Base-by-base conservation (phyloP, 345 rosid species). In the Camelina hispida region DNA sequence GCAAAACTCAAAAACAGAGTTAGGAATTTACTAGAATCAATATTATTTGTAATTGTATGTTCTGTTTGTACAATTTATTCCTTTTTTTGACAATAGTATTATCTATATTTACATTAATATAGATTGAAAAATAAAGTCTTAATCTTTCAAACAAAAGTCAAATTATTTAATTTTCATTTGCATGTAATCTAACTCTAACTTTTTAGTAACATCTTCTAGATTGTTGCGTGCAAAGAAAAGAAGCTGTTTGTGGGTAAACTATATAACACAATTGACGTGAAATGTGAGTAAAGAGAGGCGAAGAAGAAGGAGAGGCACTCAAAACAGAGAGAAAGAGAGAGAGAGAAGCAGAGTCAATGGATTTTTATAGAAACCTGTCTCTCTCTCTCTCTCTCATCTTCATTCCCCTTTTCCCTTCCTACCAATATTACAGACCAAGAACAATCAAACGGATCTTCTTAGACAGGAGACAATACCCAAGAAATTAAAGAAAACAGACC, bases 241-340 rank as follows among this genome's bases (percentile, higher is more conserved):
- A 54, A 61, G 5, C 3, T 2, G 13, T 32, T 60, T 50, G 38
- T 32, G 5, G 11, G 42, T 38, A 38, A 38, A 38, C 3, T 38
- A 38, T 10, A 38, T 38, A 10, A 38, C 42, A 38, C 4, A 48
- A 13, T 58, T 38, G 65, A 50, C 8, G 14, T 35, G 52, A 57
- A 42, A 34, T 34, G 30, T 52, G 6, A 47, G 71, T 57, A 56
- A 70, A 70, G 54, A 64, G 67, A 64, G 61, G 76, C 80, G 76
- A 18, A 30, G 55, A 71, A 71, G 47, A 71, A 71, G 76, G 80
- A 77, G 76, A 77, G 20, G 37, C 80, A 55, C 62, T 58, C 76
- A 71, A 70, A 63, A 34, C 9, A 34, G 37, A 69, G 18, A 56
- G 28, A 57, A 64, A 52, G 32, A 54, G 43, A 52, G 32, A 54